phyloP scores from a whole-genome alignment of 495 filamentous ascomycete species.

The Evernia prunastri region DNA sequence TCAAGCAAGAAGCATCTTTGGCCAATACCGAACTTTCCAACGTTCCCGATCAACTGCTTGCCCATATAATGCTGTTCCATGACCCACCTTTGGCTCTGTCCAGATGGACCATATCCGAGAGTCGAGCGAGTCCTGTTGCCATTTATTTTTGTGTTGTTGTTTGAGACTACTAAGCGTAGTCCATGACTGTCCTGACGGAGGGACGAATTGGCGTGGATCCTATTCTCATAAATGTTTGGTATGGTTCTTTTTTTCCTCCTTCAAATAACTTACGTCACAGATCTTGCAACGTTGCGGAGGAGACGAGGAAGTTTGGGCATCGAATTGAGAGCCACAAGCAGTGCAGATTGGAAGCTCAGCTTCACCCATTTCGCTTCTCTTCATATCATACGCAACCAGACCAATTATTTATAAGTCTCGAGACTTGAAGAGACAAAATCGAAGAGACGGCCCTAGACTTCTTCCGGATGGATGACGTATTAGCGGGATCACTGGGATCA shows the following conservation, averaged over 20 bases:
- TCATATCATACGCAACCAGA: no score
- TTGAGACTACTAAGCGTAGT: slow-evolving; percentile 45
- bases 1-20: slow-evolving; percentile 61
- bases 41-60: neutral
- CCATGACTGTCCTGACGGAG: slow-evolving; percentile 53
- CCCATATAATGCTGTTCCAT: neutral
- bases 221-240: slow-evolving; percentile 5
- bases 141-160: slow-evolving; percentile 35
- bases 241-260: neutral
- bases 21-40: slow-evolving; percentile 54
- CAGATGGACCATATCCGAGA: slow-evolving; percentile 44
- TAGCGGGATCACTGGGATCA: no score
- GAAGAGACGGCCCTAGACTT: no score
- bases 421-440: no score
- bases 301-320: slow-evolving; percentile 16
- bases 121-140: slow-evolving; percentile 32
- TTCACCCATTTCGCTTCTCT: neutral
- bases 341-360: slow-evolving; percentile 20
- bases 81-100: slow-evolving; percentile 48
- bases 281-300: slow-evolving; percentile 56
- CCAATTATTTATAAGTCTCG: no score
- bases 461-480: no score
- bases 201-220: slow-evolving; percentile 65
- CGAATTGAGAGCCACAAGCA: slow-evolving; percentile 22
- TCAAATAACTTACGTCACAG: slow-evolving; percentile 54